These are phyloP conservation scores for Mucor indicus DNA, from an alignment of 371 early-diverging fungal species.

Conservation along the genomic window DNA sequence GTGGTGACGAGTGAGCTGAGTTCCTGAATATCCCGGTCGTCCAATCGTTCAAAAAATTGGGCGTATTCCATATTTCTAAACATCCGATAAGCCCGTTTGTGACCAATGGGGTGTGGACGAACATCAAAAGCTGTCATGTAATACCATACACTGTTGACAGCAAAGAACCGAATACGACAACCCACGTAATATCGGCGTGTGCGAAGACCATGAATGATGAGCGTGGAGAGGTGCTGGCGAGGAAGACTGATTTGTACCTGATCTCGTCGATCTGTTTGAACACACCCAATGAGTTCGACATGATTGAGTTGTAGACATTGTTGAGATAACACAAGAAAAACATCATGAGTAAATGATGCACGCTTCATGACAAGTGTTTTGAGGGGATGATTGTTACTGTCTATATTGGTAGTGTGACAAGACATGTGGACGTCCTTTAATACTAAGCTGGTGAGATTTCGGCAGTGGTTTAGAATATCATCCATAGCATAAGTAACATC, in stretches of 20 bases:
- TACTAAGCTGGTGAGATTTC: background rate
- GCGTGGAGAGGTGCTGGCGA: background rate
- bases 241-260: slow-evolving; percentile 5
- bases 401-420: background rate
- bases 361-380: slow-evolving; percentile 8
- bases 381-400: background rate
- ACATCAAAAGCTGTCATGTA: slow-evolving; percentile 17
- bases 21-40: slow-evolving; percentile 8
- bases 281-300: slow-evolving; percentile 9
- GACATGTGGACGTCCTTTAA: slow-evolving; percentile 6
- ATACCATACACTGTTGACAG: slow-evolving; percentile 4
- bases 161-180: slow-evolving; percentile 16
- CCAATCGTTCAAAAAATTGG: slow-evolving; percentile 1
- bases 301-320: slow-evolving; percentile 4
- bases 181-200: slow-evolving; percentile 14
- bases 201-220: slow-evolving; percentile 16
- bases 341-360: slow-evolving; percentile 10
- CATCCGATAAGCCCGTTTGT: slow-evolving; percentile 11
- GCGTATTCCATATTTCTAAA: slow-evolving; percentile 17
- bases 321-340: slow-evolving; percentile 2
- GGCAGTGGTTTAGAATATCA: slow-evolving; percentile 4
- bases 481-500: slow-evolving; percentile 3
- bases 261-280: slow-evolving; percentile 15
- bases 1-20: slow-evolving; percentile 10
- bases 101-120: slow-evolving; percentile 10